Evolutionary conservation across 345 rosid species (phyloP).

Genomic region (Gossypium stocksii): DNA sequence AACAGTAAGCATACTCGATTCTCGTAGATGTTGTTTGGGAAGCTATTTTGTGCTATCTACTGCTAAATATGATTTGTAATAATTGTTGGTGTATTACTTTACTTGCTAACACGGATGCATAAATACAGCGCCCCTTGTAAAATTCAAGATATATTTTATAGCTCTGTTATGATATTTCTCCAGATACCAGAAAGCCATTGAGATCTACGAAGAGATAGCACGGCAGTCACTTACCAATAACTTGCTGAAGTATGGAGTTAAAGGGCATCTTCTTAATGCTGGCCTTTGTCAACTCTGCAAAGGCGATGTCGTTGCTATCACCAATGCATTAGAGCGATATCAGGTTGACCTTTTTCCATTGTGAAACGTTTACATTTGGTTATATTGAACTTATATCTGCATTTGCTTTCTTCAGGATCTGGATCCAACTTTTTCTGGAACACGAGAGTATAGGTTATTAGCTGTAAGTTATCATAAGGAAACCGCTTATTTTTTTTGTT

Average conservation of each 20-base stretch:
- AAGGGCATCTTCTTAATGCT: conserved; percentile 98
- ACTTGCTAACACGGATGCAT: not conserved
- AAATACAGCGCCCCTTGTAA: not conserved
- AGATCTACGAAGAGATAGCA: conserved; percentile 92
- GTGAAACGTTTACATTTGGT: not conserved
- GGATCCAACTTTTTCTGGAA: conserved; percentile 2
- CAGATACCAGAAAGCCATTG: conserved; percentile 84
- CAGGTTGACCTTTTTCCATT: conserved; percentile 47
- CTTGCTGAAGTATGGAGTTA: conserved; percentile 93
- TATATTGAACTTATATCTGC: not conserved
- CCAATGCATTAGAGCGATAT: conserved; percentile 83
- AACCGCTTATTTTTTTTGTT: not conserved
- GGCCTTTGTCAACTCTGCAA: conserved; percentile 95
- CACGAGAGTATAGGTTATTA: conserved; percentile 1
- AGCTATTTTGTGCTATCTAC: not conserved
- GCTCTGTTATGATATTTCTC: conserved; percentile 22
- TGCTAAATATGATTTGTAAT: not conserved
- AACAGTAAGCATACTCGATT: conserved; percentile 53
- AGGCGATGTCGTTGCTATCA: conserved; percentile 79
- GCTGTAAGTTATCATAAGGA: conserved; percentile 1
- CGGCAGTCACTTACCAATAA: conserved; percentile 62
- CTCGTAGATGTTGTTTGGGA: not conserved
- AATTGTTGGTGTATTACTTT: not conserved
- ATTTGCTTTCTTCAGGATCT: conserved; percentile 4
- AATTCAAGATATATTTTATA: not conserved